phyloP scores from a whole-genome alignment of 2,329 filamentous ascomycete genomes.

The Zelopaecilomyces penicillatus region DNA sequence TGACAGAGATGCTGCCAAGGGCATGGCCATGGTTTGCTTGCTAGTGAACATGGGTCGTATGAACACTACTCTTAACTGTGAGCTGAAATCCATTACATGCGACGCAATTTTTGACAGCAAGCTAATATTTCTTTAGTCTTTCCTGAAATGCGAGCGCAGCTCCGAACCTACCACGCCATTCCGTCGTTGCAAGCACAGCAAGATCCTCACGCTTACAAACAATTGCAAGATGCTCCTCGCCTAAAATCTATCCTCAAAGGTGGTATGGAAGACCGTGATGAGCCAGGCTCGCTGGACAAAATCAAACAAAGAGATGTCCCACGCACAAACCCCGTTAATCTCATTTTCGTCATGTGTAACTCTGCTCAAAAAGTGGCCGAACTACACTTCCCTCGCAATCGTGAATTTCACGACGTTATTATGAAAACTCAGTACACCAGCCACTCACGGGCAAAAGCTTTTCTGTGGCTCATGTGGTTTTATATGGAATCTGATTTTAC shows the following conservation, averaged over 20 bases:
- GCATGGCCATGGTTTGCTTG: conserved; percentile 98
- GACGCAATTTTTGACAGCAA: not conserved
- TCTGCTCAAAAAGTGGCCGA: conserved; percentile 89
- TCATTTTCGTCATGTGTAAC: conserved; percentile 89
- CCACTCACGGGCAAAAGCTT: conserved; percentile 73
- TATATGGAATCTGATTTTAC: conserved; percentile 95
- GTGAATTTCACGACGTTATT: conserved; percentile 93
- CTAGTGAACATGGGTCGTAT: conserved; percentile 95
- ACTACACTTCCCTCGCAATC: conserved; percentile 73
- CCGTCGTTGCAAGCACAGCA: conserved; percentile 91
- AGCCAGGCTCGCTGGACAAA: conserved; percentile 76
- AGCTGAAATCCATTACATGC: conserved; percentile 20
- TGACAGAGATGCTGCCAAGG: conserved; percentile 84
- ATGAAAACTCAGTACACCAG: conserved; percentile 84
- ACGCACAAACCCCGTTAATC: conserved; percentile 92
- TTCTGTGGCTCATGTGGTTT: conserved; percentile 98
- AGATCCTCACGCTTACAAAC: conserved; percentile 94
- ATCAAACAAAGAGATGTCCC: conserved; percentile 58
- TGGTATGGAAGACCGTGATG: conserved; percentile 79
- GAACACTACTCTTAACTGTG: conserved; percentile 98
- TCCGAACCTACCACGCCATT: conserved; percentile 96
- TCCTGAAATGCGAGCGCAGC: conserved; percentile 95
- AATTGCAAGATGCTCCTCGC: conserved; percentile 89
- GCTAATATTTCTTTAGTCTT: conserved; percentile 59
- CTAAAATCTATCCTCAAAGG: conserved; percentile 97